These are phyloP conservation scores for Halteria grandinella DNA, from an alignment of 73 alveolate genomes.

Conservation along the genomic window DNA sequence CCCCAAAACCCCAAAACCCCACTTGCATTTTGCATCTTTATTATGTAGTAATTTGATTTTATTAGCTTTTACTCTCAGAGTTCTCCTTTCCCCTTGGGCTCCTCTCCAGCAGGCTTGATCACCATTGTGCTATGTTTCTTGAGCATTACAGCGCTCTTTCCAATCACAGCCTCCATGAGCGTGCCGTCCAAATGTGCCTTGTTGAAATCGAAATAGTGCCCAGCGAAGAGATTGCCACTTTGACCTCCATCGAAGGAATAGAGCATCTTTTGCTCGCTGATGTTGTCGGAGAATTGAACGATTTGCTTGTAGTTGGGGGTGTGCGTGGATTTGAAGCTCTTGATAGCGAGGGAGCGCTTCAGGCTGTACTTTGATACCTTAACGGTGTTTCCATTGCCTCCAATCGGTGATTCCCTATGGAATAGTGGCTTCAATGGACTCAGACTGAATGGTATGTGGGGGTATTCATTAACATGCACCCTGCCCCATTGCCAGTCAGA, in stretches of 20 bases:
- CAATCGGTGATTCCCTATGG: constrained; percentile 76
- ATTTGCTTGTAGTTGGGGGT: constrained; percentile 75
- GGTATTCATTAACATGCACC: constrained; percentile 73
- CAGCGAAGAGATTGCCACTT: constrained; percentile 71
- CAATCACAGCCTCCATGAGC: no score
- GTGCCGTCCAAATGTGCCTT: constrained; percentile 32
- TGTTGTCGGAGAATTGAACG: constrained; percentile 63
- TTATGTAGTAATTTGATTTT: no score
- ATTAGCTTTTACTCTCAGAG: no score
- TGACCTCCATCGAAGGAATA: constrained; percentile 76
- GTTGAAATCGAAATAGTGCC: constrained; percentile 75
- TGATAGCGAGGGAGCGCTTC: constrained; percentile 31
- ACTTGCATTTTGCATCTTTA: no score
- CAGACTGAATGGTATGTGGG: constrained; percentile 77
- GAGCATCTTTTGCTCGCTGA: constrained; percentile 51
- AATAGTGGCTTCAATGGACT: constrained; percentile 67
- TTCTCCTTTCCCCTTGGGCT: no score
- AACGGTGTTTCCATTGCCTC: constrained; percentile 85
- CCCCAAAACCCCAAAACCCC: no score
- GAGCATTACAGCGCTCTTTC: no score
- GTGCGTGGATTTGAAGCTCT: constrained; percentile 57
- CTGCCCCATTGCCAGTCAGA: constrained; percentile 77
- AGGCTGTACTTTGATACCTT: constrained; percentile 64
- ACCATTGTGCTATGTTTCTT: no score
- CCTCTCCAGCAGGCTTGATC: no score